Evolutionary conservation across 768 basidiomycete genomes (phyloP), one percentile per base, ranked within the genome.

Genomic region (Agaricus blazei): DNA sequence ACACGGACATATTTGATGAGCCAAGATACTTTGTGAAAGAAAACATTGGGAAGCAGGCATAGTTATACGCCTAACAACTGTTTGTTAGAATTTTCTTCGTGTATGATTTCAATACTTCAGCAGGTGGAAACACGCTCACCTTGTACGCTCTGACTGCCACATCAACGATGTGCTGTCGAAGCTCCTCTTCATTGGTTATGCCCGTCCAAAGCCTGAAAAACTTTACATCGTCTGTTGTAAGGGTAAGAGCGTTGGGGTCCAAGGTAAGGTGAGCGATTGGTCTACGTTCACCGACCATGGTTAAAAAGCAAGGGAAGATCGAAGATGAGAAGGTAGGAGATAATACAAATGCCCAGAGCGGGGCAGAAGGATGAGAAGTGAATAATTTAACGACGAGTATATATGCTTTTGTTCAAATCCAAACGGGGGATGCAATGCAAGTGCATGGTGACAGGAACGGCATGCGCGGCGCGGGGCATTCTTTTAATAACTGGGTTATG

Each of bases 131-230:
- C 34, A 29, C 27, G 23, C 23, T 24, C 27, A 65, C 62, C 48
- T 62, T 48, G 54, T 67, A 69, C 2, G 76, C 76, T 47, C 70
- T 70, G 41, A 58, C 59, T 56, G 75, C 73, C 6, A 74, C 67
- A 0, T 49, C 57, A 3, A 74, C 29, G 19, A 77, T 69, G 58
- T 77, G 75, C 9, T 68, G 50, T 60, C 70, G 74, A 48, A 77
- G 61, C 29, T 67, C 65, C 8, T 67, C 60, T 3, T 73, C 69
- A 52, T 75, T 69, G 3, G 61, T 27, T 29, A 75, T 74, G 11
- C 69, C 67, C 1, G 73, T 76, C 38, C 67, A 58, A 1, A 51
- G n/a, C 56, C 72, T 67, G 60, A 73, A 69, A 51, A 77, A 76
- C 46, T 71, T 70, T 3, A 69, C 66, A 8, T 50, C 55, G 15